phyloP scores from a whole-genome alignment of 1,284 basidiomycete genomes.

The Tylopilus sp. region DNA sequence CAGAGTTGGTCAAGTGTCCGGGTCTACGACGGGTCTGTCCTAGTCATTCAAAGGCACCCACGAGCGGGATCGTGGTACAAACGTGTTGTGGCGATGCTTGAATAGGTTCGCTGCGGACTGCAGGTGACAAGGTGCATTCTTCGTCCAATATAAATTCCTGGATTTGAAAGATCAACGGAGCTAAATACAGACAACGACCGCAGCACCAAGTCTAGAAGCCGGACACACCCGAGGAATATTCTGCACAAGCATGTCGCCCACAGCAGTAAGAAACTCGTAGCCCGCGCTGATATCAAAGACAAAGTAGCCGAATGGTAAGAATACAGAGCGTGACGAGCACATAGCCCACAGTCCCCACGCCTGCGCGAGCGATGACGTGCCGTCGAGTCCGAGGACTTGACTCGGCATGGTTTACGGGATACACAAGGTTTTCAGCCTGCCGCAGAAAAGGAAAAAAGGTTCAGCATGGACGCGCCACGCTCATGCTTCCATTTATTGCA shows the following conservation, averaged over 20 bases:
- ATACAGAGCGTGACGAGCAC: conserved; percentile 15
- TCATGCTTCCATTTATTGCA: neutral
- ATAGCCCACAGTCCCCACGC: conserved; percentile 11
- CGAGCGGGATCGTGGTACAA: neutral
- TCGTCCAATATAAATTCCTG: neutral
- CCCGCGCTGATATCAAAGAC: conserved; percentile 12
- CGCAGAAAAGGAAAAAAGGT: neutral
- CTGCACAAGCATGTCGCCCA: neutral
- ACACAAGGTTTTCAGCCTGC: neutral
- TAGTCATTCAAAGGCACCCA: conserved; percentile 14
- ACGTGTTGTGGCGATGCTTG: no score
- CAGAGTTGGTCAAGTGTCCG: conserved; percentile 8
- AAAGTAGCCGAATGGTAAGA: conserved; percentile 20
- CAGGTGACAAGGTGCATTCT: neutral
- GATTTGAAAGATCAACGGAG: neutral
- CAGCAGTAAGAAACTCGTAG: neutral
- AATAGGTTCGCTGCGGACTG: conserved; percentile 2
- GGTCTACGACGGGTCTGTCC: neutral
- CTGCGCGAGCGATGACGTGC: conserved; percentile 6
- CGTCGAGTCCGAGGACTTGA: conserved; percentile 4
- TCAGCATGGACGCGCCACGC: conserved; percentile 4
- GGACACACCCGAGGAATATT: neutral
- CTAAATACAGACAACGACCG: neutral
- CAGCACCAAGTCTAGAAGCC: neutral
- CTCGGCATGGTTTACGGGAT: neutral